Base-by-base conservation (phyloP, 2,329 filamentous ascomycete species). In the Colletotrichum lini region DNA sequence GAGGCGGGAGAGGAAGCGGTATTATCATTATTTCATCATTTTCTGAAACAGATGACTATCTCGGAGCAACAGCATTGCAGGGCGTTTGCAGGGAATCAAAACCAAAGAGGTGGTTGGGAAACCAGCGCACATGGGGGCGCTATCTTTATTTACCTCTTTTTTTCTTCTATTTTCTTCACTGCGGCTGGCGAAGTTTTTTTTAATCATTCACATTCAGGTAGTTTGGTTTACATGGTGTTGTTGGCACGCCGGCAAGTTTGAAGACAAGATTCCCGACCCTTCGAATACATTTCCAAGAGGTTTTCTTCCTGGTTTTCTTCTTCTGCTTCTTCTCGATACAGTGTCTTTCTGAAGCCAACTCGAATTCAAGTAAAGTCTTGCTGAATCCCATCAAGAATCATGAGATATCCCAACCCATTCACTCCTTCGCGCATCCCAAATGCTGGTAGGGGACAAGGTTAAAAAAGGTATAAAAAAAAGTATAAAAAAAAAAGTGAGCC, bases 11-110 rank as follows among this genome's bases (percentile, higher is more conserved):
- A 18, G 10, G 9, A n/a, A 56, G 44, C 47, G 42, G 60, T 45
- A 12, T 61, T 56, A 23, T 26, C 45, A 9, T 35, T 38, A 65
- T 45, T 8, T 61, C 52, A 23, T 26, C 45, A 9, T 35, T 38
- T 38, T 38, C 35, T 38, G 35, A 9, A 10, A 38, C 35, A 10
- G 35, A 38, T 23, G 26, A 42, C 6, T 44, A 50, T 64, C 38
- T 68, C 18, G 38, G 50, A 47, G 61, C 53, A 66, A 50, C 52
- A 68, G 79, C 80, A 81, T 81, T 78, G 80, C 76, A 79, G 70
- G 80, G 80, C 77, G 80, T 82, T 80, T 35, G 70, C 72, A 53
- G 65, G 74, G 18, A 2, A 38, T 38, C 9, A 38, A 10, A 38
- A 38, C 35, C 35, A 38, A 38, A 38, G 35, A 38, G 9, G 35